Percentiles rank a stretch among this genome's conserved stretches.
Conservation (phyloP, 805 yeast species). For the Wickerhamiella brachini region DNA sequence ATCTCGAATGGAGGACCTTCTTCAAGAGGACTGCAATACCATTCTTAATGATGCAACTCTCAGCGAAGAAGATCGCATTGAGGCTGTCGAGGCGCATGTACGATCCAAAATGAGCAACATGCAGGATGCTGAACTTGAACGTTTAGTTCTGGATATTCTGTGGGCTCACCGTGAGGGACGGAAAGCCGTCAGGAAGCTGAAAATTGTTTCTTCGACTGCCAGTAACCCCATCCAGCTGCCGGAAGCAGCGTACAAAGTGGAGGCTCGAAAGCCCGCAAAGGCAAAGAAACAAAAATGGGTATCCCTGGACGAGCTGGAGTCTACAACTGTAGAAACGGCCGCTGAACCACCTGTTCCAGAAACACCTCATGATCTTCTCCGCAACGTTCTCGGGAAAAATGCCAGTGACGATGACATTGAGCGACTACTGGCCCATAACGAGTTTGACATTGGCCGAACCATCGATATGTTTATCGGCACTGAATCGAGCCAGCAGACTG, state of each 20-base stretch:
- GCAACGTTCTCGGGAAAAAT: conserved; percentile 23
- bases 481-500: not conserved
- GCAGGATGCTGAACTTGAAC: conserved; percentile 21
- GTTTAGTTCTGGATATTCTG: conserved; percentile 28
- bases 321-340: not conserved
- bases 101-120: conserved; percentile 9
- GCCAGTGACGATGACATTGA: conserved; percentile 25
- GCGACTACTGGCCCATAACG: conserved; percentile 26
- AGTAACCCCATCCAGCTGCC: conserved; percentile 9
- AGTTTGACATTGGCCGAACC: conserved; percentile 24
- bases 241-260: conserved; percentile 2
- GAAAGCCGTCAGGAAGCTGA: conserved; percentile 8
- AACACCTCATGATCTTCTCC: conserved; percentile 28
- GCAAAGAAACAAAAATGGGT: conserved; percentile 7
- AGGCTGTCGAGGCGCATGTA: conserved; percentile 27
- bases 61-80: conserved; percentile 30
- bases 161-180: conserved; percentile 28
- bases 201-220: conserved; percentile 12
- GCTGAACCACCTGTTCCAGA: not conserved
- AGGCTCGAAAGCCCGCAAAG: conserved; percentile 1
- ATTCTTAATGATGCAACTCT: conserved; percentile 22
- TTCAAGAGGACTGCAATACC: conserved; percentile 17
- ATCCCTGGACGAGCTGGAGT: conserved; percentile 2
- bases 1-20: not conserved
- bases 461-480: conserved; percentile 16